Percentiles rank a stretch among this genome's conserved stretches.
These are phyloP conservation scores for Naematelia aurantialba DNA, from an alignment of 768 basidiomycete genomes.

Conservation along the genomic window DNA sequence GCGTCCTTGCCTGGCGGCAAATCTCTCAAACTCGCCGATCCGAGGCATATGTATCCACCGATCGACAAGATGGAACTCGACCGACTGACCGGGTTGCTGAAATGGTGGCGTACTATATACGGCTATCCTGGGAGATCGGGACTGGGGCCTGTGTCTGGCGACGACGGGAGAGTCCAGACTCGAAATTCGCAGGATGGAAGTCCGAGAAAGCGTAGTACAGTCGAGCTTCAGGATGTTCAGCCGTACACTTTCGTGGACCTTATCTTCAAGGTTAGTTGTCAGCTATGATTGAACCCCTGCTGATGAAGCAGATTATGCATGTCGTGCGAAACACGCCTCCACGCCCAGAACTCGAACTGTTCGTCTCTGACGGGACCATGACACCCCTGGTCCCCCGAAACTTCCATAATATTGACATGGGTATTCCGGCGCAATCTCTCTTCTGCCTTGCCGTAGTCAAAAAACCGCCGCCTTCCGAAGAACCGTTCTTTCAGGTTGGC, in stretches of 20 bases:
- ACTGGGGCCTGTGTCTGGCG: neutral
- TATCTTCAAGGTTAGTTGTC: constrained; percentile 31
- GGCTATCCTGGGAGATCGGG: neutral
- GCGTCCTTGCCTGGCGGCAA: constrained; percentile 10
- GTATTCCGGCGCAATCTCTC: constrained; percentile 19
- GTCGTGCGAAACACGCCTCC: constrained; percentile 8
- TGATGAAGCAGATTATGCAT: constrained; percentile 22
- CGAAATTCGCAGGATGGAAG: neutral
- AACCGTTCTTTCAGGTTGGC: constrained; percentile 11
- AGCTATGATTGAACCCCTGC: neutral
- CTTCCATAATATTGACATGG: constrained; percentile 20
- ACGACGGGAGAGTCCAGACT: neutral
- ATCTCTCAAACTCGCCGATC: constrained; percentile 9
- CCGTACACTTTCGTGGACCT: constrained; percentile 20
- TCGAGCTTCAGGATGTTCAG: constrained; percentile 10
- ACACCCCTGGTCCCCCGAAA: constrained; percentile 12
- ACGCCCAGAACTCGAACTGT: constrained; percentile 25
- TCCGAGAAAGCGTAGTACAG: constrained; percentile 1
- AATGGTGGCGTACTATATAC: constrained; percentile 18
- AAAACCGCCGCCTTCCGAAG: constrained; percentile 9
- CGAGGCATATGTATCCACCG: constrained; percentile 6
- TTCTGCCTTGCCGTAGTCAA: constrained; percentile 24
- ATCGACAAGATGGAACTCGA: constrained; percentile 15
- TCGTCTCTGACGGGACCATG: constrained; percentile 36
- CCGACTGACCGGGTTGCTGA: constrained; percentile 15